Evolutionary conservation across 1,139 yeast species (phyloP), one percentile per base, ranked within the genome.

Genomic region (Protomyces arabidopsidicola): DNA sequence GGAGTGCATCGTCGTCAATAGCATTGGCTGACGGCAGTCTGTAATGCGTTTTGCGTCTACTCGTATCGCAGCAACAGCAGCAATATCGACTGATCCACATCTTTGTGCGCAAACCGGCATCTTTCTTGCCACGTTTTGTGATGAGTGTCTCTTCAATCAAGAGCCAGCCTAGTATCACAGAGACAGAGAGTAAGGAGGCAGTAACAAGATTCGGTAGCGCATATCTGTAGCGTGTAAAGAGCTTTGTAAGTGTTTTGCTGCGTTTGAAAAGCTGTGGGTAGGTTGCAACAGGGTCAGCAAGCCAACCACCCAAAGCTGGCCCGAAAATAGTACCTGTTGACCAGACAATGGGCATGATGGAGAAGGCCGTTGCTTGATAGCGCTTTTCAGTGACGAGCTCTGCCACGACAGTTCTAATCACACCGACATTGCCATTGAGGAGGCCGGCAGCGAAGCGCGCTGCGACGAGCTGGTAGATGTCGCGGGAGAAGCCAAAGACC

Each of bases 351-450:
- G 88, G 86, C 75, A 84, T 77, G 3, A 82, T 81, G 52, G 84
- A 78, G 71, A 84, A 83, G 1, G 87, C 87, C 16, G 84, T 68
- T 1, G 86, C 84, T 70, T 84, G 87, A 70, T 84, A 87, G 55
- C 77, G 75, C 65, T 82, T 77, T 65, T 83, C 82, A 0, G 73
- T 77, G 6, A 85, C 85, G 22, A 82, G 75, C 71, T 84, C 89
- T 0, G 87, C 88, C 56, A 85, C 77, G 58, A 80, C 74, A 0
- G 88, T 85, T 69, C 88, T 75, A 57, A 84, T 72, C 2, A 84
- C 86, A 0, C 86, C 84, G 9, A 83, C 81, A 69, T 84, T 84
- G 3, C 88, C 88, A 71, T 84, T 84, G 42, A 84, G 74, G 16
- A 82, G 75, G 0, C 88, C 88, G 72, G 82, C 79, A 38, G 81